Conservation (phyloP, 345 rosid species). For the Salix exigua region DNA sequence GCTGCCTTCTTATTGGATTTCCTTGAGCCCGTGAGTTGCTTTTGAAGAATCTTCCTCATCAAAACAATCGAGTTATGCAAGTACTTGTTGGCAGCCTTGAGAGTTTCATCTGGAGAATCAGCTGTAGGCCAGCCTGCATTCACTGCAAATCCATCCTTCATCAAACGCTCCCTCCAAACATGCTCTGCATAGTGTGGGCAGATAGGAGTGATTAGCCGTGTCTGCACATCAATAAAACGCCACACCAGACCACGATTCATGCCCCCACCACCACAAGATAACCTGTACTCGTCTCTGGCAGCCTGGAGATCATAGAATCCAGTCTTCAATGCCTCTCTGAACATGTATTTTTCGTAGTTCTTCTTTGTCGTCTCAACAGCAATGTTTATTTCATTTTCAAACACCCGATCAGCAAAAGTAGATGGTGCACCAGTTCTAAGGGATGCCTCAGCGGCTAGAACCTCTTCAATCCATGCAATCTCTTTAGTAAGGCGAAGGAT, state of each 20-base stretch:
- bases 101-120: constrained; percentile 61
- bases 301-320: constrained; percentile 94
- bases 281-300: constrained; percentile 87
- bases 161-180: constrained; percentile 84
- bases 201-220: constrained; percentile 77
- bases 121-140: constrained; percentile 90
- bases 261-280: constrained; percentile 70
- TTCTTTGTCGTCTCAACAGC: constrained; percentile 74
- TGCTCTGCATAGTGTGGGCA: constrained; percentile 91
- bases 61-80: constrained; percentile 74
- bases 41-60: constrained; percentile 78
- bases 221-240: constrained; percentile 88
- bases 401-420: constrained; percentile 78
- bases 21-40: constrained; percentile 64
- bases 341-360: constrained; percentile 62
- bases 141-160: constrained; percentile 71
- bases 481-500: constrained; percentile 83
- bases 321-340: constrained; percentile 83
- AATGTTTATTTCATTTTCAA: constrained; percentile 82
- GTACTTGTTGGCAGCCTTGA: constrained; percentile 83
- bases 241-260: constrained; percentile 66
- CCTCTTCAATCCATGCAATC: constrained; percentile 90
- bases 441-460: constrained; percentile 57
- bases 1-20: constrained; percentile 66
- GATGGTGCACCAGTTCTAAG: constrained; percentile 67